Evolutionary conservation across 2,329 filamentous ascomycete genomes (phyloP).

Genomic region (Rutstroemia sp.): DNA sequence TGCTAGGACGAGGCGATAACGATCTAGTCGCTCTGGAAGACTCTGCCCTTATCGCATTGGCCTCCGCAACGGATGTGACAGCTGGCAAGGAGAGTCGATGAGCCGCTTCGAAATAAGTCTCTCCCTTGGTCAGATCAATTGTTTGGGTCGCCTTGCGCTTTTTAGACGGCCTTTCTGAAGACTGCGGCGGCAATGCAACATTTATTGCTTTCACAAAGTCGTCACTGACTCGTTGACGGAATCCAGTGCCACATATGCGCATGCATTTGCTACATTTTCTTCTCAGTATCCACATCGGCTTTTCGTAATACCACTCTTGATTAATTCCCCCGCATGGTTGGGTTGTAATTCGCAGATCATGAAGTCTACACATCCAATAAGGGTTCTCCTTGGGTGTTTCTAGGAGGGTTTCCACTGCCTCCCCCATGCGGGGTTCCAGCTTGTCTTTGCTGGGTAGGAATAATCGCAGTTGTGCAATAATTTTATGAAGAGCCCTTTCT

Average conservation of each 20-base stretch:
- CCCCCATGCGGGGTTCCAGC: too few species aligned
- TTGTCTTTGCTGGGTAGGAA: too few species aligned
- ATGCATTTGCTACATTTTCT: constrained; percentile 7
- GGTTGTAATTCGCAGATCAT: background rate
- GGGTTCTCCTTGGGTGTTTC: background rate
- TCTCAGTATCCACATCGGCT: background rate
- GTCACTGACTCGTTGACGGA: background rate
- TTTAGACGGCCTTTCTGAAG: too few species aligned
- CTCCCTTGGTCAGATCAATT: too few species aligned
- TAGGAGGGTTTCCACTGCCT: background rate
- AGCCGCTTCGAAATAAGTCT: background rate
- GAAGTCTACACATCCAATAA: background rate
- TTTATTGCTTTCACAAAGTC: too few species aligned
- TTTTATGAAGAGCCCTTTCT: constrained; percentile 38
- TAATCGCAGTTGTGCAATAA: background rate
- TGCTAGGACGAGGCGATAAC: background rate
- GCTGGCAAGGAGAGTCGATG: background rate
- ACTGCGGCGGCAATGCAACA: too few species aligned
- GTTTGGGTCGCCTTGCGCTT: too few species aligned
- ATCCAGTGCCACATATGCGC: background rate
- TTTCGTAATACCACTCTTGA: background rate
- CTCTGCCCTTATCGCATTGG: too few species aligned
- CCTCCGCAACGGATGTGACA: background rate
- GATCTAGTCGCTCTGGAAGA: constrained; percentile 1
- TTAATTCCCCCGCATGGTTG: background rate